Percentiles rank a stretch among this genome's conserved stretches.
Conservation (phyloP, 2,329 filamentous ascomycete genomes). For the Thelonectria rubi region DNA sequence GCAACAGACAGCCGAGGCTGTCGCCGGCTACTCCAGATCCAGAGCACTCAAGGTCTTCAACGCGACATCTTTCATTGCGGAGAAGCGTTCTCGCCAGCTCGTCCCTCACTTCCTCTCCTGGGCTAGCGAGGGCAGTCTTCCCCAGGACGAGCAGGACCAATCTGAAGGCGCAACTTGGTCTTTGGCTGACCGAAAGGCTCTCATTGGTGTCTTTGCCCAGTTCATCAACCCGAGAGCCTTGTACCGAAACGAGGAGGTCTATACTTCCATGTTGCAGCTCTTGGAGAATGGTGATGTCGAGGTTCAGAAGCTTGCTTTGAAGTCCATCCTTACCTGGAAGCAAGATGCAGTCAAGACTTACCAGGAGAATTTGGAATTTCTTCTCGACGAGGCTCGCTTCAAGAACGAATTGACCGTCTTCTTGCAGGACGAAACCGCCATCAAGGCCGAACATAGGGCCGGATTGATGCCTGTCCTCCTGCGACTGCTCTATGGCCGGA, state of each 20-base stretch:
- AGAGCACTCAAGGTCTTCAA: conserved; percentile 84
- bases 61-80: conserved; percentile 78
- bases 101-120: conserved; percentile 88
- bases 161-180: conserved; percentile 65
- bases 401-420: conserved; percentile 94
- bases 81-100: conserved; percentile 84
- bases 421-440: conserved; percentile 77
- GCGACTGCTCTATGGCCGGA: conserved; percentile 86
- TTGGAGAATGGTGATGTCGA: conserved; percentile 90
- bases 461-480: conserved; percentile 87
- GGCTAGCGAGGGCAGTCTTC: conserved; percentile 64
- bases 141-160: conserved; percentile 47
- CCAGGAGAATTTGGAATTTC: conserved; percentile 83
- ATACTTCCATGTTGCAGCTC: conserved; percentile 76
- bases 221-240: conserved; percentile 89
- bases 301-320: conserved; percentile 85
- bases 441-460: conserved; percentile 76
- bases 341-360: conserved; percentile 78
- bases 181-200: conserved; percentile 82
- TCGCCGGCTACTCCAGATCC: conserved; percentile 68
- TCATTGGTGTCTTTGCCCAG: conserved; percentile 82
- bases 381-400: conserved; percentile 91
- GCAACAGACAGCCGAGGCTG: conserved; percentile 63
- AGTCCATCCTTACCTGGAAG: conserved; percentile 91
- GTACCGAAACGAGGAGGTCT: conserved; percentile 80